A percentile compares a stretch with the other conserved stretches of the same genome.
Conservation (phyloP, 2,329 filamentous ascomycete species). For the Fusarium phyllophilum region DNA sequence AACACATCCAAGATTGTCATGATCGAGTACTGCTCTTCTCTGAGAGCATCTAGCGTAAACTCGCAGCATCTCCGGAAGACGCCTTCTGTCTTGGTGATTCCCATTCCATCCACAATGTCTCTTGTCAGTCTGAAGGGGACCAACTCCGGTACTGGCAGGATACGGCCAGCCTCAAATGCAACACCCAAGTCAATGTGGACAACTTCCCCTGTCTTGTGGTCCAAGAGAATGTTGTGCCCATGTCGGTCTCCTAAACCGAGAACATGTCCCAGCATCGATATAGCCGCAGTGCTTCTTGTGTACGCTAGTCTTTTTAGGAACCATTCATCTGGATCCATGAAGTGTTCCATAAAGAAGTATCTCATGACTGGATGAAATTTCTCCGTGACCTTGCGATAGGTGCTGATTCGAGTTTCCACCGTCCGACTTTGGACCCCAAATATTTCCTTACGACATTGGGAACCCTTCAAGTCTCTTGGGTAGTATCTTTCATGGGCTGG, state of each 20-base stretch:
- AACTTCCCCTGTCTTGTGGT: conserved; percentile 88
- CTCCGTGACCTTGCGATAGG: conserved; percentile 81
- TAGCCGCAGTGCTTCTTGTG: conserved; percentile 90
- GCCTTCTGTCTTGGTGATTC: conserved; percentile 92
- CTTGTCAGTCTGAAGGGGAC: conserved; percentile 95
- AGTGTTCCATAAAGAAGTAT: conserved; percentile 97
- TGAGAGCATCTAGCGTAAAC: conserved; percentile 92
- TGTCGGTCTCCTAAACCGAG: conserved; percentile 94
- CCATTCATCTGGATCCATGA: conserved; percentile 95
- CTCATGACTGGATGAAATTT: conserved; percentile 92
- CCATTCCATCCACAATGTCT: conserved; percentile 97
- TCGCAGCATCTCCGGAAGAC: conserved; percentile 98
- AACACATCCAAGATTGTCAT: conserved; percentile 98
- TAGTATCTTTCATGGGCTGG: conserved; percentile 89
- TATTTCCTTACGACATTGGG: conserved; percentile 82
- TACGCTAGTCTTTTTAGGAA: conserved; percentile 90
- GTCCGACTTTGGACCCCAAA: conserved; percentile 75
- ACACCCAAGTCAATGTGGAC: conserved; percentile 98
- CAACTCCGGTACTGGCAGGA: conserved; percentile 94
- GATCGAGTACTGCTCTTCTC: conserved; percentile 96
- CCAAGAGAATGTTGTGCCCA: conserved; percentile 95
- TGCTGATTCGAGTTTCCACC: conserved; percentile 75
- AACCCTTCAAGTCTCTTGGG: conserved; percentile 82
- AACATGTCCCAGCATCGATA: conserved; percentile 93
- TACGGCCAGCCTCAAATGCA: conserved; percentile 93